phyloP scores from a whole-genome alignment of 78 protist species.

The Diacronema lutheri region DNA sequence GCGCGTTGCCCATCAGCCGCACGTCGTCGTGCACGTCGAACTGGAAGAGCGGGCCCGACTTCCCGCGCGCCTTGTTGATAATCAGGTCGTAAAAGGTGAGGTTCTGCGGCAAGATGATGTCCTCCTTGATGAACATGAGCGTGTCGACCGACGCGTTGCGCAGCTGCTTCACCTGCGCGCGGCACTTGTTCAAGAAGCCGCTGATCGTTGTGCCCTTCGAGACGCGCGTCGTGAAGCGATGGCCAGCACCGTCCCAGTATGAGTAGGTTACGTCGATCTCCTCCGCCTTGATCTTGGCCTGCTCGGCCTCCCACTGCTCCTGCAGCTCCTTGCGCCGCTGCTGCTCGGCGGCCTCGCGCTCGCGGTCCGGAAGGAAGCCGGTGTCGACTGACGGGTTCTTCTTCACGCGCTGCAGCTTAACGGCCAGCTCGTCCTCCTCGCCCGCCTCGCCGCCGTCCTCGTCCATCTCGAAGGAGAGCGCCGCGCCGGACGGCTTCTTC shows the following conservation, averaged over 20 bases:
- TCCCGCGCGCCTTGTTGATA: constrained; percentile 81
- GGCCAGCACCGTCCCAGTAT: constrained; percentile 90
- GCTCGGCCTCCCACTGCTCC: constrained; percentile 65
- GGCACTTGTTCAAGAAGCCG: constrained; percentile 41
- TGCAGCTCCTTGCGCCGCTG: constrained; percentile 49
- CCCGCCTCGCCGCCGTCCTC: constrained; percentile 46
- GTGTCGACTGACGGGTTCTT: constrained; percentile 74
- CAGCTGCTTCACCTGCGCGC: constrained; percentile 54
- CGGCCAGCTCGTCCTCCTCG: neutral
- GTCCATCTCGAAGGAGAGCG: constrained; percentile 47
- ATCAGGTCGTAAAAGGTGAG: constrained; percentile 85
- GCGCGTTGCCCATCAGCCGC: constrained; percentile 68
- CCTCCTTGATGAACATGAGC: constrained; percentile 84
- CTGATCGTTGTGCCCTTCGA: constrained; percentile 71
- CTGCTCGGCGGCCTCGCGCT: constrained; percentile 58
- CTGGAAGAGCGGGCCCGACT: constrained; percentile 84
- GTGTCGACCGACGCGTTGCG: constrained; percentile 47
- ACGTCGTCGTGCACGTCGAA: constrained; percentile 92
- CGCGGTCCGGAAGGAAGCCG: constrained; percentile 74
- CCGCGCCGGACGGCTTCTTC: neutral
- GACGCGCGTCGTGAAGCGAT: constrained; percentile 44
- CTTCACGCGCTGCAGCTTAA: neutral
- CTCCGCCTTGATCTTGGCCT: constrained; percentile 69
- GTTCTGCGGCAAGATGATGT: constrained; percentile 78
- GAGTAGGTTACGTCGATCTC: constrained; percentile 60